phyloP scores from a whole-genome alignment of 768 basidiomycete species.

The Symmetrospora coprosmae region DNA sequence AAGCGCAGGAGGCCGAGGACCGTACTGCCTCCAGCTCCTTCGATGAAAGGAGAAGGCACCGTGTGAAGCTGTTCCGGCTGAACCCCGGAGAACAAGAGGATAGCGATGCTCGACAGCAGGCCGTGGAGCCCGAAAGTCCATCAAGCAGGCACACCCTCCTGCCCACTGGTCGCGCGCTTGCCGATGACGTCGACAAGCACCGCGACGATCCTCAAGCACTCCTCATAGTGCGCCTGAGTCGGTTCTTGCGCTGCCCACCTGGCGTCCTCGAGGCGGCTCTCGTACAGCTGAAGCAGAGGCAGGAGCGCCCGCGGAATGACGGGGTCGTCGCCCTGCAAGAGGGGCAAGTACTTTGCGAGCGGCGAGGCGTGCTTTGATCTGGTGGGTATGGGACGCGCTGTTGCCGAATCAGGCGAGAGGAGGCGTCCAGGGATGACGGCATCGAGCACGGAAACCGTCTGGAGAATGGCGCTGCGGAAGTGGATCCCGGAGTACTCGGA shows the following conservation, averaged over 20 bases:
- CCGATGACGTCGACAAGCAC: conserved; percentile 9
- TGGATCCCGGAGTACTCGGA: conserved; percentile 15
- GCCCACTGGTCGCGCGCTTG: no score
- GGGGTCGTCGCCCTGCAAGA: background rate
- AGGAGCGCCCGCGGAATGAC: background rate
- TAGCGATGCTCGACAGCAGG: no score
- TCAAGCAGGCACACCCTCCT: no score
- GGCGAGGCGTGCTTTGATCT: background rate
- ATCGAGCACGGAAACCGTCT: conserved; percentile 16
- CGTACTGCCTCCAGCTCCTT: no score
- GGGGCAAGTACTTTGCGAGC: background rate
- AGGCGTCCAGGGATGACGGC: background rate
- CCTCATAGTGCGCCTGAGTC: conserved; percentile 16
- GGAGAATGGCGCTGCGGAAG: conserved; percentile 14
- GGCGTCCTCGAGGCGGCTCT: conserved; percentile 13
- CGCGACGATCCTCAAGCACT: conserved; percentile 17
- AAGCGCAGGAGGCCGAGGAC: no score
- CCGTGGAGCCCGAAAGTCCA: no score
- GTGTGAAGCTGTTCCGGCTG: no score
- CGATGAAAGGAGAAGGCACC: no score
- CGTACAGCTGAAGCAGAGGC: conserved; percentile 16
- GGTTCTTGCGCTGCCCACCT: conserved; percentile 12
- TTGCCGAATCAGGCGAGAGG: background rate
- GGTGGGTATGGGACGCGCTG: background rate
- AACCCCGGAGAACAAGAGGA: no score